phyloP scores from a whole-genome alignment of 371 early-diverging fungal species.

The Thermomucor indicae-seudaticae region DNA sequence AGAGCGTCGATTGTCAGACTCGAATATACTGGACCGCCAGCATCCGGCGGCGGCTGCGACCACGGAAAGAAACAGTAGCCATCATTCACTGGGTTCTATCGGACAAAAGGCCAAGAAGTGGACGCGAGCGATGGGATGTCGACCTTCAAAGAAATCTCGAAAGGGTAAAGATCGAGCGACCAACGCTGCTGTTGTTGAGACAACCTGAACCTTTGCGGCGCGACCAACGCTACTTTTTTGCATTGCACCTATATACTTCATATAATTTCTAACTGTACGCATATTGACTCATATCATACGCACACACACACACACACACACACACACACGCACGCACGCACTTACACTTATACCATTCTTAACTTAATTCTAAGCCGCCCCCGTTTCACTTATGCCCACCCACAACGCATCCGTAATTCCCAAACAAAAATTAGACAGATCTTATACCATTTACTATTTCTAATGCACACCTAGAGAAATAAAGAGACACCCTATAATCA shows the following conservation, averaged over 20 bases:
- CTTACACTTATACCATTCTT: background rate
- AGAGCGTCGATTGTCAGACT: slow-evolving; percentile 4
- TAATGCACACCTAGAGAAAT: no score
- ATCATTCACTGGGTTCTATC: no score
- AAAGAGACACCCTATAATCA: no score
- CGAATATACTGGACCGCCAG: background rate
- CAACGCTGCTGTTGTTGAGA: background rate
- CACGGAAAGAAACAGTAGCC: no score
- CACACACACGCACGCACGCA: background rate
- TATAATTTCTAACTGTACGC: background rate
- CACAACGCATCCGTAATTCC: no score
- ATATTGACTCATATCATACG: background rate
- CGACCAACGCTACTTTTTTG: no score
- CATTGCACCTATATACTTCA: background rate
- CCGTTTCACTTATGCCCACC: no score
- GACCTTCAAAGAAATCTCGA: slow-evolving; percentile 3
- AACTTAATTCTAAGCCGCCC: no score
- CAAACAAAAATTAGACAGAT: no score
- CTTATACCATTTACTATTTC: no score
- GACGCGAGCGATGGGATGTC: background rate
- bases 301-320: background rate
- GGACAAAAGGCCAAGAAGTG: background rate
- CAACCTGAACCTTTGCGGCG: no score
- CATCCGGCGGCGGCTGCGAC: background rate
- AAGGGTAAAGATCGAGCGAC: slow-evolving; percentile 9